Evolutionary conservation across 1,284 basidiomycete species (phyloP).

Genomic region (Vanrija sp.): DNA sequence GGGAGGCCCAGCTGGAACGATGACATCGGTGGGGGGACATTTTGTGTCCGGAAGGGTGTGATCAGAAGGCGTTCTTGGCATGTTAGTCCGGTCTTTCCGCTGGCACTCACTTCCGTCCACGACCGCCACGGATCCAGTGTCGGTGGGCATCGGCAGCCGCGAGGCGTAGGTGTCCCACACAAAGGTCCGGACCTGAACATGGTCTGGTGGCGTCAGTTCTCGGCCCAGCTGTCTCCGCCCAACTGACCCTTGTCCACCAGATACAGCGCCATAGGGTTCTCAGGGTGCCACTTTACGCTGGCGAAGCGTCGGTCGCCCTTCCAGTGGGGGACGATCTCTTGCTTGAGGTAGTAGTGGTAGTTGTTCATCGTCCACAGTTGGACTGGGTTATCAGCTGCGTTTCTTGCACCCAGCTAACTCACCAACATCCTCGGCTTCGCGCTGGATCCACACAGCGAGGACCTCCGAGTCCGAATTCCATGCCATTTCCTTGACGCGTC

Average conservation of each 20-base stretch:
- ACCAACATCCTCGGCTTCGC: constrained; percentile 64
- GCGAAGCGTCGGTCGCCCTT: constrained; percentile 56
- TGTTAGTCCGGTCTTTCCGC: neutral
- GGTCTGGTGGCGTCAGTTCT: constrained; percentile 30
- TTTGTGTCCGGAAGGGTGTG: constrained; percentile 90
- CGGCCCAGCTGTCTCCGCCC: neutral
- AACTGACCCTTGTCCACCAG: constrained; percentile 64
- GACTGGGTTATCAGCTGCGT: constrained; percentile 55
- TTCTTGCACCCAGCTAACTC: too few relatives aligned
- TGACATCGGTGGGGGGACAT: constrained; percentile 93
- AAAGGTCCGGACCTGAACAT: constrained; percentile 62
- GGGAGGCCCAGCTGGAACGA: constrained; percentile 61
- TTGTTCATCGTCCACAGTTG: constrained; percentile 95
- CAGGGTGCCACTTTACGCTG: constrained; percentile 80
- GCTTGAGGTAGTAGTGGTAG: constrained; percentile 96
- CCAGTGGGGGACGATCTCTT: constrained; percentile 61
- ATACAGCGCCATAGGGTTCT: constrained; percentile 65
- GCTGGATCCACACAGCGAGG: constrained; percentile 77
- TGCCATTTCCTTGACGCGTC: constrained; percentile 64
- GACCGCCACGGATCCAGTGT: constrained; percentile 83
- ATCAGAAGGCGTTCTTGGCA: constrained; percentile 66
- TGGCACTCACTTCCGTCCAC: constrained; percentile 74
- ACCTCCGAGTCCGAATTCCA: constrained; percentile 91
- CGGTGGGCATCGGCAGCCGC: constrained; percentile 60
- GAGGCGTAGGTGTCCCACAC: constrained; percentile 73